phyloP scores from a whole-genome alignment of 371 early-diverging fungal species.

The Mortierella sp. region DNA sequence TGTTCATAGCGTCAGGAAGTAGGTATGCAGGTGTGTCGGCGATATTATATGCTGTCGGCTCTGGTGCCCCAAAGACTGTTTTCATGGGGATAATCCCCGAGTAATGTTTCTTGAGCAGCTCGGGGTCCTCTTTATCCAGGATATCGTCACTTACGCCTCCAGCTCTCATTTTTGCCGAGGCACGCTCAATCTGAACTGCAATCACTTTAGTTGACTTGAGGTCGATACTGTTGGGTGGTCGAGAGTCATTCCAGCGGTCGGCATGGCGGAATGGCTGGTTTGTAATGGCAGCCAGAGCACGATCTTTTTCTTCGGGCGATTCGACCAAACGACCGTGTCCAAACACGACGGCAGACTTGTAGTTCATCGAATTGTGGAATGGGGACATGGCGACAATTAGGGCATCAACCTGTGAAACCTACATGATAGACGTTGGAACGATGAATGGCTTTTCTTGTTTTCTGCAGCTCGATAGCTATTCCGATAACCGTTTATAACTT shows the following conservation, averaged over 20 bases:
- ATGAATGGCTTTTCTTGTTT: background rate
- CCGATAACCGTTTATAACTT: background rate
- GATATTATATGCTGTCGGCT: conserved; percentile 30
- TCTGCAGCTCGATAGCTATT: background rate
- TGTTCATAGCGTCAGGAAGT: conserved; percentile 45
- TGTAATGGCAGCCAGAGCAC: conserved; percentile 55
- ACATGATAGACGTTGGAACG: background rate
- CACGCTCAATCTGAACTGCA: conserved; percentile 58
- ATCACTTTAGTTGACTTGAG: conserved; percentile 58
- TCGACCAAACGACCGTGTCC: conserved; percentile 57
- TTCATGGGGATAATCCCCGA: conserved; percentile 50
- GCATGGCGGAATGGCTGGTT: conserved; percentile 55
- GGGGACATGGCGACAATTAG: conserved; percentile 57
- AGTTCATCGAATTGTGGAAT: conserved; percentile 61
- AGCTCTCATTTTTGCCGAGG: conserved; percentile 55
- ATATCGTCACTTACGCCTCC: conserved; percentile 55
- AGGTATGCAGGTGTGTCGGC: conserved; percentile 31
- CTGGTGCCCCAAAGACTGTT: conserved; percentile 38
- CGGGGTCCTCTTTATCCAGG: conserved; percentile 45
- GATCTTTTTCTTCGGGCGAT: conserved; percentile 53
- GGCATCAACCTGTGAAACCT: conserved; percentile 57
- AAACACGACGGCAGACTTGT: conserved; percentile 58
- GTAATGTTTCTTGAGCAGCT: conserved; percentile 40
- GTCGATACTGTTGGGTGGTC: conserved; percentile 44
- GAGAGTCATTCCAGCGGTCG: conserved; percentile 56